phyloP scores from a whole-genome alignment of 1,139 yeast genomes.

The Diutina sp. region DNA sequence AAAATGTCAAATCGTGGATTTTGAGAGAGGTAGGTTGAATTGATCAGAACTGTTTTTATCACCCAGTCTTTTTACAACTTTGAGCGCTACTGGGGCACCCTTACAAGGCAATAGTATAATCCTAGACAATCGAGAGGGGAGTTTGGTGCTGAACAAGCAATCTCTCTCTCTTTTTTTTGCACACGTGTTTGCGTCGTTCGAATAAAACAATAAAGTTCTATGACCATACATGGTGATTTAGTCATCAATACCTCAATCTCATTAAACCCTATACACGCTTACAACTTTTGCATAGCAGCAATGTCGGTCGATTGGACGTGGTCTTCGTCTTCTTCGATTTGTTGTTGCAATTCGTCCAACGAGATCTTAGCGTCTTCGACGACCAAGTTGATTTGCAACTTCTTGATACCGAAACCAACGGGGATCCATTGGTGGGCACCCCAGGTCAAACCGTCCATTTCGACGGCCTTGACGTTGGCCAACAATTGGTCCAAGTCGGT shows the following conservation, averaged over 20 bases:
- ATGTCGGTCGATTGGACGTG: slow-evolving; percentile 97
- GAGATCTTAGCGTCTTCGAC: slow-evolving; percentile 96
- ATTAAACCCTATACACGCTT: slow-evolving; percentile 18
- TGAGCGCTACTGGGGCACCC: too few species aligned
- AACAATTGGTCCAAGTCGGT: slow-evolving; percentile 84
- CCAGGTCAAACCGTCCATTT: slow-evolving; percentile 92
- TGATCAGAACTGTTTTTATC: too few species aligned
- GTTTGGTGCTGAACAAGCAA: too few species aligned
- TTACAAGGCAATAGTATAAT: too few species aligned
- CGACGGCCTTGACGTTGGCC: slow-evolving; percentile 73
- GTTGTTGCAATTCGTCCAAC: slow-evolving; percentile 74
- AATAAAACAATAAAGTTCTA: not conserved
- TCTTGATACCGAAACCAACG: slow-evolving; percentile 99
- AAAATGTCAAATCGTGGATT: too few species aligned
- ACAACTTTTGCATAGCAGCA: slow-evolving; percentile 97
- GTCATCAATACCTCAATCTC: not conserved
- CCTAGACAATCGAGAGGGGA: too few species aligned
- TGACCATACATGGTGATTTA: not conserved
- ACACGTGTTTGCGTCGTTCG: not conserved
- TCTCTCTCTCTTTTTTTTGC: too few species aligned
- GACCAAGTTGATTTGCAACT: slow-evolving; percentile 96
- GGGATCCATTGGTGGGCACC: slow-evolving; percentile 96
- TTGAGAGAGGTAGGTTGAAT: too few species aligned
- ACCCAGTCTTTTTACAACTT: too few species aligned
- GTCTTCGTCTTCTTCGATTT: slow-evolving; percentile 93